Percentiles rank a stretch among this genome's conserved stretches.
These are phyloP conservation scores for Pseudopithomyces chartarum DNA, from an alignment of 2,329 filamentous ascomycete species.

Conservation along the genomic window DNA sequence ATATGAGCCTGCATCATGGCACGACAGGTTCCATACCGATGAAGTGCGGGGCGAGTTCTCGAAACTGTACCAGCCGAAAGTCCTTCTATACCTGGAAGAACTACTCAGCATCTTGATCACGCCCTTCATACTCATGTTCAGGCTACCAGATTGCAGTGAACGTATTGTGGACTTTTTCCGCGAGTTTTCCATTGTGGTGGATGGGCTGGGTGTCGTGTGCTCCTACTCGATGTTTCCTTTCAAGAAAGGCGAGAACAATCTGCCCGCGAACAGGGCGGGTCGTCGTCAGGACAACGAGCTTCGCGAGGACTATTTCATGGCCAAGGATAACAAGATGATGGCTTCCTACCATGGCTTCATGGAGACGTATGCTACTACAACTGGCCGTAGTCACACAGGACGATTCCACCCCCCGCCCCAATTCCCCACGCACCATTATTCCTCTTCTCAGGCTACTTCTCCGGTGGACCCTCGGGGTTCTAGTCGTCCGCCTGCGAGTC, in stretches of 20 bases:
- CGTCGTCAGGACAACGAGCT: slow-evolving; percentile 60
- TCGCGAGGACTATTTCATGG: slow-evolving; percentile 89
- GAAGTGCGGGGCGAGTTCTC: slow-evolving; percentile 92
- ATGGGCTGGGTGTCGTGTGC: slow-evolving; percentile 93
- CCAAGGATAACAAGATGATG: slow-evolving; percentile 98
- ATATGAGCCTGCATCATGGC: slow-evolving; percentile 89
- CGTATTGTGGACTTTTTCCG: slow-evolving; percentile 97
- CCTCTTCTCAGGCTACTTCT: slow-evolving; percentile 54
- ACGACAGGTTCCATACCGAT: slow-evolving; percentile 85
- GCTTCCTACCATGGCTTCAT: slow-evolving; percentile 94
- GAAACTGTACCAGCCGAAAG: slow-evolving; percentile 86
- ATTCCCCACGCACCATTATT: slow-evolving; percentile 69
- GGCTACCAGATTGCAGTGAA: slow-evolving; percentile 85
- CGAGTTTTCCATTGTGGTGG: slow-evolving; percentile 95
- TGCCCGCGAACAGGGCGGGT: slow-evolving; percentile 45
- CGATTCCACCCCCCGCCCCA: slow-evolving; percentile 74
- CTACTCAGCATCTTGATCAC: slow-evolving; percentile 91
- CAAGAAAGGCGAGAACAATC: slow-evolving; percentile 73
- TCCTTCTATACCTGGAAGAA: slow-evolving; percentile 91
- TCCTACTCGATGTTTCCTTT: slow-evolving; percentile 98
- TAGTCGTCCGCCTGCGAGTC: slow-evolving; percentile 30
- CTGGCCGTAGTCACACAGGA: slow-evolving; percentile 45
- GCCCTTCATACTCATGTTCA: slow-evolving; percentile 85
- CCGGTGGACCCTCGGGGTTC: slow-evolving; percentile 40
- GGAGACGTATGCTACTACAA: slow-evolving; percentile 71